Evolutionary conservation across 306 rosid genomes (phyloP), one percentile per base, ranked within the genome.

Genomic region (Medicago ruthenica): DNA sequence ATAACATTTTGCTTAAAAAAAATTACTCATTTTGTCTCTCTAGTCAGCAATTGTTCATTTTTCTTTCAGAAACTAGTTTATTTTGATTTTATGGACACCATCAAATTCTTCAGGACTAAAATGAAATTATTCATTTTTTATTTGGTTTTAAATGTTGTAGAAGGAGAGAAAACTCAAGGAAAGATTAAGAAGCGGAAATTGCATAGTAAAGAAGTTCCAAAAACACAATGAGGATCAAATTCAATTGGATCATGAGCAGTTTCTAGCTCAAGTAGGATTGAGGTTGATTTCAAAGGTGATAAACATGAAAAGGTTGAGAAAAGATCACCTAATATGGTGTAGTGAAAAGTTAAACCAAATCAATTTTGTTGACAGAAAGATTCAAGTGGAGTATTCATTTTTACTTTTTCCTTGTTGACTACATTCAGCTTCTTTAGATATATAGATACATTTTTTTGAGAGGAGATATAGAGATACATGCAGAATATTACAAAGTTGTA

Each of bases 281-380:
- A 92, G 84, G 79, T 76, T 95, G 83, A 71, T 90, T 71, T 89
- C 90, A 71, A 87, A 90, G 86, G 96, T 92, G 72, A 71, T 90
- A 14, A 79, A 50, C 70, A 83, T 93, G 90, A 73, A 96, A 39
- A 88, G 77, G 24, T 78, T 93, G 55, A 88, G 87, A 36, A 77
- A 74, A 78, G 92, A 89, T 67, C 96, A 88, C 13, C 45, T 91
- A 22, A 59, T 86, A 22, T 91, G 98, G 98, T 93, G 96, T 48
- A 76, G 20, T 50, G 88, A 83, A 54, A 93, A 93, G 73, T 76
- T 93, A 34, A 79, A 73, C 31, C 80, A 79, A 27, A 77, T 91
- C 59, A 83, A 67, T 34, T 83, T 91, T 70, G 79, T 79, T 67
- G 82, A 73, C 76, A 85, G 80, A 74, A 82, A 81, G 83, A 77